A percentile compares a stretch with the other conserved stretches of the same genome.
Evolutionary conservation across 2,329 filamentous ascomycete species (phyloP).

Genomic region (Alternaria hordeiaustralica): DNA sequence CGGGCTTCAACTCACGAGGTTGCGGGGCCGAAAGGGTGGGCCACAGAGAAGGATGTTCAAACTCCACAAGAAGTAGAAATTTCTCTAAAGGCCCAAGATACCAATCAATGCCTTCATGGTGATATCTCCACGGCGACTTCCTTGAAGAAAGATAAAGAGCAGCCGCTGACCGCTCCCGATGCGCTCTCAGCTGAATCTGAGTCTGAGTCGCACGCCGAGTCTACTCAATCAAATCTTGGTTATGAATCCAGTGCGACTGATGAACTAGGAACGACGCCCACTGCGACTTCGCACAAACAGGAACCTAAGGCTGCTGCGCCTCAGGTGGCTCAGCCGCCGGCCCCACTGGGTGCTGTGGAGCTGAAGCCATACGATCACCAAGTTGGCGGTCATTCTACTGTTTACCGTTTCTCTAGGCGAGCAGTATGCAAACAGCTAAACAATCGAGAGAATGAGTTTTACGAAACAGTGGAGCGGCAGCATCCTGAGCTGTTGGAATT

Average conservation of each 20-base stretch:
- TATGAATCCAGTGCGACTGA: constrained; percentile 63
- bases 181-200: constrained; percentile 50
- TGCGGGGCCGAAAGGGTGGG: constrained; percentile 38
- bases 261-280: constrained; percentile 54
- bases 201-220: constrained; percentile 51
- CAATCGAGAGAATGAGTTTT: constrained; percentile 98
- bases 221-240: constrained; percentile 52
- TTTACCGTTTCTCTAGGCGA: constrained; percentile 93
- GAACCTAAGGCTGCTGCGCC: constrained; percentile 38
- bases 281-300: constrained; percentile 39
- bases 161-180: constrained; percentile 44
- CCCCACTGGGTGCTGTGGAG: constrained; percentile 87
- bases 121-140: constrained; percentile 56
- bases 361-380: constrained; percentile 97
- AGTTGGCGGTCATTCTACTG: constrained; percentile 93
- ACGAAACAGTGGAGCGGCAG: constrained; percentile 90
- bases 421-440: constrained; percentile 98
- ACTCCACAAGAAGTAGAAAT: constrained; percentile 65
- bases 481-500: constrained; percentile 91
- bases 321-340: constrained; percentile 49
- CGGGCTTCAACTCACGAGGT: constrained; percentile 34
- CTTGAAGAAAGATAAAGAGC: constrained; percentile 48
- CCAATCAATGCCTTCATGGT: constrained; percentile 67
- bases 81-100: constrained; percentile 65
- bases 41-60: constrained; percentile 38